phyloP scores from a whole-genome alignment of 768 basidiomycete species.

The Boletus rufocinnamomeus region DNA sequence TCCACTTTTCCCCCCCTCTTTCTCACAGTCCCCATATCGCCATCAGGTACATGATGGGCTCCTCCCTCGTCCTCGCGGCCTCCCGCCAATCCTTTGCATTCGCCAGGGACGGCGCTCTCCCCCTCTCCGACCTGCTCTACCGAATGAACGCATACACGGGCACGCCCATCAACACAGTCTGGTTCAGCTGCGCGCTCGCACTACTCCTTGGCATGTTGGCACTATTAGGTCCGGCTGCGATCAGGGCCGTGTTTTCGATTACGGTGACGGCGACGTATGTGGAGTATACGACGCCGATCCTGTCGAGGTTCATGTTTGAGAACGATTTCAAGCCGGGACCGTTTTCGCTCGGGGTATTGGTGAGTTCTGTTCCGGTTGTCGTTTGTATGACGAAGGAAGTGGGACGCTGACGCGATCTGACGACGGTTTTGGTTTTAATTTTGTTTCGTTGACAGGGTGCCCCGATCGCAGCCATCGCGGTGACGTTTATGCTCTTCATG shows the following conservation, averaged over 20 bases:
- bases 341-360: conserved; percentile 45
- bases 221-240: conserved; percentile 53
- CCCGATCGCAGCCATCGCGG: conserved; percentile 53
- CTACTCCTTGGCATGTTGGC: conserved; percentile 52
- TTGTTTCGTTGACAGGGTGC: conserved; percentile 42
- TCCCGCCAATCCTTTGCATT: conserved; percentile 59
- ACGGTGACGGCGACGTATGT: conserved; percentile 46
- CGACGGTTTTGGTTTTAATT: background rate
- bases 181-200: conserved; percentile 46
- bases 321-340: conserved; percentile 48
- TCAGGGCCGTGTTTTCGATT: conserved; percentile 56
- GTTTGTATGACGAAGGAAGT: background rate
- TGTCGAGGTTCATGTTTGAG: conserved; percentile 47
- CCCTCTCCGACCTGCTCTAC: conserved; percentile 53
- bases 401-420: background rate
- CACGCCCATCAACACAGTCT: conserved; percentile 62
- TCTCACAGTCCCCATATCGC: background rate
- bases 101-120: conserved; percentile 59
- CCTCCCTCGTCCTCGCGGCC: conserved; percentile 43
- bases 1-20: too few species aligned
- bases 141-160: conserved; percentile 49
- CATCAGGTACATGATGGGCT: conserved; percentile 46
- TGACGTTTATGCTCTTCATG: conserved; percentile 67
- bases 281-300: conserved; percentile 48
- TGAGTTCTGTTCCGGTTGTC: conserved; percentile 18